Evolutionary conservation across 2,329 filamentous ascomycete genomes (phyloP), one percentile per base, ranked within the genome.

Genomic region (Cryphonectria radicalis): DNA sequence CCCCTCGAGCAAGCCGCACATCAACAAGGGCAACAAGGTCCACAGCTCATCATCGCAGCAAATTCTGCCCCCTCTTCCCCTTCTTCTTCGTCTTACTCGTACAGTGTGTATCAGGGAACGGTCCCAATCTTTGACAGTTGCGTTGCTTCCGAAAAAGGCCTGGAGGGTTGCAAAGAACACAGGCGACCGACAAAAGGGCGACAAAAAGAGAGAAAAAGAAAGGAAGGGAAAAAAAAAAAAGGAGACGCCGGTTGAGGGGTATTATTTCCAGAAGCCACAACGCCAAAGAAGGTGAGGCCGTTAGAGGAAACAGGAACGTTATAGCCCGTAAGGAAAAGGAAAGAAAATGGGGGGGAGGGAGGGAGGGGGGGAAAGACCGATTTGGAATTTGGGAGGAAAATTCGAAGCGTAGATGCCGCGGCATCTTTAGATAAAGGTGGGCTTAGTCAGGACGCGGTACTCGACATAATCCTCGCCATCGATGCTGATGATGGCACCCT

Each of bases 391-490:
- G 43, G 43, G 19, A 8, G 17, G 19, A 17, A 4, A 22, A 22
- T 22, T 8, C 42, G 42, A 46, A 1, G 17, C 14, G 2, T 7
- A 5, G 19, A 46, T 17, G 17, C 43, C 6, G 43, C 43, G 17
- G 37, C 37, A 10, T 43, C 35, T 17, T 37, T 10, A 89, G 74
- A 89, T 90, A 76, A 91, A 91, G 0, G 84, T 86, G 0, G 88
- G 88, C 79, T 90, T 91, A 0, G 87, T 90, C 37, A 91, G 83
- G 1, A 91, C 88, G 1, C 89, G 85, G 74, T 91, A 91, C 77
- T 91, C 89, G 46, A 91, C 88, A 72, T 89, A 91, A 73, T 91
- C 89, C 77, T 91, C 89, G 32, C 89, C 89, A 72, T 91, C 88
- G 72, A 91, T 91, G 64, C 82, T 90, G 75, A 91, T 85, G 32